phyloP scores from a whole-genome alignment of 768 basidiomycete species.

The Suillus brevipes region DNA sequence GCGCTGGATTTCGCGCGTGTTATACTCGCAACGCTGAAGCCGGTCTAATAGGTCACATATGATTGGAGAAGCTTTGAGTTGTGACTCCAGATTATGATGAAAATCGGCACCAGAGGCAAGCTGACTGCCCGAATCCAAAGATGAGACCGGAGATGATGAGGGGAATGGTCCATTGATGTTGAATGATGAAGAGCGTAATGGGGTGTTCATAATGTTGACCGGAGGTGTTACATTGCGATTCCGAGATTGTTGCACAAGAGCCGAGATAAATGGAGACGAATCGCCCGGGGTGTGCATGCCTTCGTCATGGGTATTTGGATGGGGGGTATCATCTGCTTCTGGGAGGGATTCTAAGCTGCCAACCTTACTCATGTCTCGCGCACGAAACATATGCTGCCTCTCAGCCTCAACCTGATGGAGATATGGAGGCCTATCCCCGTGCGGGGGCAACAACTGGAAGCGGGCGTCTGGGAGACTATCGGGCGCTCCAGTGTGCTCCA shows the following conservation, averaged over 20 bases:
- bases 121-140: conserved; percentile 72
- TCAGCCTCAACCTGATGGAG: conserved; percentile 47
- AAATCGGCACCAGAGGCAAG: conserved; percentile 51
- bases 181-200: conserved; percentile 43
- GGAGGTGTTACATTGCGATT: conserved; percentile 49
- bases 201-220: conserved; percentile 34
- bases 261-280: conserved; percentile 40
- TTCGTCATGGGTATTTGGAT: conserved; percentile 30
- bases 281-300: conserved; percentile 26
- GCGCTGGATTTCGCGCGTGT: conserved; percentile 69
- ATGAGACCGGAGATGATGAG: conserved; percentile 78
- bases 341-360: conserved; percentile 53
- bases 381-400: conserved; percentile 41
- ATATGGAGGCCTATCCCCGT: conserved; percentile 48
- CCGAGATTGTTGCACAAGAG: conserved; percentile 38
- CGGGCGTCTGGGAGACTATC: conserved; percentile 26
- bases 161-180: conserved; percentile 46
- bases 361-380: conserved; percentile 50
- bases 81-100: conserved; percentile 59
- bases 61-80: conserved; percentile 73
- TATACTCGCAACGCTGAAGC: conserved; percentile 67
- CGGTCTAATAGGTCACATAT: conserved; percentile 78
- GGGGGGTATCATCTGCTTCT: conserved; percentile 55
- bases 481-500: conserved; percentile 30
- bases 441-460: conserved; percentile 38